Conservation (phyloP, 1,284 basidiomycete species). For the Pseudozyma sp. region DNA sequence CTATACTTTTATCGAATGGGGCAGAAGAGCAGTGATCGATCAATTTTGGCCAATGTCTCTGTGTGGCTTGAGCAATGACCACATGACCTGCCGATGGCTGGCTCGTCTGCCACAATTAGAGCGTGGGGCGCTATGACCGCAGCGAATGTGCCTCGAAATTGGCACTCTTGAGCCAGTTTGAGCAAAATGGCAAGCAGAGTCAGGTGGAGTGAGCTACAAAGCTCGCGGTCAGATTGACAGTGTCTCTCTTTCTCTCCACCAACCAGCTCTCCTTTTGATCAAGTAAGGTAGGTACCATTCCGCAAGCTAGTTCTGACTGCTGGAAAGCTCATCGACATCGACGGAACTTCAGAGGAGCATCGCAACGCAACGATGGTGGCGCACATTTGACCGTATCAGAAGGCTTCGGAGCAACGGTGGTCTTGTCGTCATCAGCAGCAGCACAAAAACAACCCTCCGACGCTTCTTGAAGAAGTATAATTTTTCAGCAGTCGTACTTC, state of each 20-base stretch:
- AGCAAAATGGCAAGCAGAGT: not conserved
- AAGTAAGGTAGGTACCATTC: conserved; percentile 45
- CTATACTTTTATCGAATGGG: not conserved
- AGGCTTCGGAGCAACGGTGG: not conserved
- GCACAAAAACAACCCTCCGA: not conserved
- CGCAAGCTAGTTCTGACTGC: conserved; percentile 8
- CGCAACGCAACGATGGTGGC: conserved; percentile 13
- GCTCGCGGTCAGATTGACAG: conserved; percentile 9
- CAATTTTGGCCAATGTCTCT: no score
- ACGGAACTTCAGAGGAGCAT: conserved; percentile 2
- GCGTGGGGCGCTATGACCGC: conserved; percentile 25
- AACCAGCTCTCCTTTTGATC: conserved; percentile 56
- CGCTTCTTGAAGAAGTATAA: not conserved
- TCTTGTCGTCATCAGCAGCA: conserved; percentile 16
- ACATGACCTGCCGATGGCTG: no score
- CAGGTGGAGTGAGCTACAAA: conserved; percentile 48
- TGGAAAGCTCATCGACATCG: conserved; percentile 12
- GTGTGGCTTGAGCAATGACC: no score
- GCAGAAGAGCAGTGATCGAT: not conserved
- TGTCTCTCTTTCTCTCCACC: conserved; percentile 46
- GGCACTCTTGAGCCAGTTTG: not conserved
- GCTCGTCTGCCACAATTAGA: no score
- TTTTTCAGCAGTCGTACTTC: conserved; percentile 16
- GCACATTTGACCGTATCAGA: not conserved
- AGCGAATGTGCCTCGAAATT: conserved; percentile 11